Percentiles rank a stretch among this genome's conserved stretches.
Conservation (phyloP, 257 asterid species). For the Lavandula angustifolia region DNA sequence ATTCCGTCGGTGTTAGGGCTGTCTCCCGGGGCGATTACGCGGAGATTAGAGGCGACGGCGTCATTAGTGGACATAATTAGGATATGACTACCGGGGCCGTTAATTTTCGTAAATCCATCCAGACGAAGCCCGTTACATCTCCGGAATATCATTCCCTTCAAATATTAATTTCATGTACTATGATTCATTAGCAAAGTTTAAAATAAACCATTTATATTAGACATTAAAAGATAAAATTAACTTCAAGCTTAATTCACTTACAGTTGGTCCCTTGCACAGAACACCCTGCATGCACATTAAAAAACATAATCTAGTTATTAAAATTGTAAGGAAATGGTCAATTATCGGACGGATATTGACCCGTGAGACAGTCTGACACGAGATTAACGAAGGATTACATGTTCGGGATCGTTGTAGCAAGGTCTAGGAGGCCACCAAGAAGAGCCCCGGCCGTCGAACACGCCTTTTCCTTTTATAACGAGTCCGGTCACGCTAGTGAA, state of each 20-base stretch:
- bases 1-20: constrained; percentile 77
- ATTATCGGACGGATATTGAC: too few relatives aligned
- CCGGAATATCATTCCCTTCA: constrained; percentile 52
- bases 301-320: background rate
- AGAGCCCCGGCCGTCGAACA: constrained; percentile 52
- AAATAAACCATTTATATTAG: too few relatives aligned
- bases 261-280: constrained; percentile 58
- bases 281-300: constrained; percentile 47
- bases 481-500: constrained; percentile 46
- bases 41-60: constrained; percentile 44
- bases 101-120: constrained; percentile 46
- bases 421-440: constrained; percentile 60
- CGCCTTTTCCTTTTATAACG: constrained; percentile 51
- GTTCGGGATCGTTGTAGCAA: constrained; percentile 47
- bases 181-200: too few relatives aligned
- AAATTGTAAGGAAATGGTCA: background rate
- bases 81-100: constrained; percentile 59
- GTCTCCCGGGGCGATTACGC: constrained; percentile 51
- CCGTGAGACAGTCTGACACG: too few relatives aligned
- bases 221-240: background rate
- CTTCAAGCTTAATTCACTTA: constrained; percentile 24
- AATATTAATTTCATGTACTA: background rate
- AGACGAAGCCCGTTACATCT: constrained; percentile 54
- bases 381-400: constrained; percentile 28
- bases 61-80: constrained; percentile 42